Conservation (phyloP, 768 basidiomycete species). For the Macrolepiota fuliginosa region DNA sequence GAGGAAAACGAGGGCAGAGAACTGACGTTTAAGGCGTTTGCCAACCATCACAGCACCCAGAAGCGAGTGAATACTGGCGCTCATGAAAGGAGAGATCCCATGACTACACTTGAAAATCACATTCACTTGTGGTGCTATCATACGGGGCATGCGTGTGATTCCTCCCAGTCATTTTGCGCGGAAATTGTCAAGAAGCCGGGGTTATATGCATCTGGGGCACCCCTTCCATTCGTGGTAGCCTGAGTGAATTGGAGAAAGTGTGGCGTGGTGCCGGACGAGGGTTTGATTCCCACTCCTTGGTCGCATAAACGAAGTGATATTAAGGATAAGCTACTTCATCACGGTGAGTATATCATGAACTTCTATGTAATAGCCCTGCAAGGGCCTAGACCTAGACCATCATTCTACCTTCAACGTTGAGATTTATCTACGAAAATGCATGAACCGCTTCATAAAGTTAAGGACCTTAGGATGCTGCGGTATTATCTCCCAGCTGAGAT, state of each 20-base stretch:
- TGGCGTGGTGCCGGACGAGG: too few relatives aligned
- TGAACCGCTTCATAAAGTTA: constrained; percentile 29
- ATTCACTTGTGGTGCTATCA: not conserved
- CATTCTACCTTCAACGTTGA: not conserved
- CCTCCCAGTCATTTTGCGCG: not conserved
- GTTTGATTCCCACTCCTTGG: too few relatives aligned
- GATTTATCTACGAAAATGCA: constrained; percentile 15
- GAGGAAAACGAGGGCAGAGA: constrained; percentile 12
- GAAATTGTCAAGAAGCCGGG: not conserved
- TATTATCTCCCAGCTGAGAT: constrained; percentile 38
- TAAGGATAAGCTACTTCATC: not conserved
- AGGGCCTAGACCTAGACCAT: not conserved
- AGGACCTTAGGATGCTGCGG: constrained; percentile 27
- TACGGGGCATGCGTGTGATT: constrained; percentile 1
- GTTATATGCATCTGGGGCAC: too few relatives aligned
- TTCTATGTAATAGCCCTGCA: not conserved
- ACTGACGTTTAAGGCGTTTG: constrained; percentile 1
- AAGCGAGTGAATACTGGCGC: not conserved
- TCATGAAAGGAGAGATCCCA: not conserved
- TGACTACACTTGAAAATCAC: not conserved
- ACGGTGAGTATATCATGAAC: not conserved
- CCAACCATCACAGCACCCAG: not conserved
- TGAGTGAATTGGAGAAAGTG: too few relatives aligned
- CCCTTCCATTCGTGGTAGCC: too few relatives aligned
- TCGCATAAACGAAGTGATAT: too few relatives aligned